A percentile compares a stretch with the other conserved stretches of the same genome.
Conservation (phyloP, 495 filamentous ascomycete species). For the Hyaloscypha bicolor region DNA sequence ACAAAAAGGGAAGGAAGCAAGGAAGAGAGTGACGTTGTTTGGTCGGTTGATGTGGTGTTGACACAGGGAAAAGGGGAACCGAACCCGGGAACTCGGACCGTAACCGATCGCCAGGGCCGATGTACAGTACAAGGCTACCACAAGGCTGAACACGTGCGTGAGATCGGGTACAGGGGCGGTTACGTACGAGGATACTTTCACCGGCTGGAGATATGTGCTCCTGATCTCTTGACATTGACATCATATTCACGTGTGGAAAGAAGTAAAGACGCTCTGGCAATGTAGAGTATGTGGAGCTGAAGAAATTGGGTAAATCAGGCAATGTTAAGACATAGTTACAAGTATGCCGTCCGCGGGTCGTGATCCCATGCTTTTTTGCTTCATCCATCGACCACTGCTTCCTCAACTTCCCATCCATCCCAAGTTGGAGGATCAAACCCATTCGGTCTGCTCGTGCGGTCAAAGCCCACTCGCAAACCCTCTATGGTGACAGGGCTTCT, state of each 20-base stretch:
- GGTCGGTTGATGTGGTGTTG: background rate
- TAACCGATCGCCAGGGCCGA: background rate
- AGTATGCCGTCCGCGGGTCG: background rate
- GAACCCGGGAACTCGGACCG: background rate
- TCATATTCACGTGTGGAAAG: too few relatives aligned
- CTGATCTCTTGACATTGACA: background rate
- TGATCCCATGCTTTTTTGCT: background rate
- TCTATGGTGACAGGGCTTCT: slow-evolving; percentile 53
- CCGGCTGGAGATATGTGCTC: background rate
- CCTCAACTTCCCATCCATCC: slow-evolving; percentile 39
- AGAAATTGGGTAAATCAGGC: background rate
- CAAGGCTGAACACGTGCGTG: background rate
- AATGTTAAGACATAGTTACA: background rate
- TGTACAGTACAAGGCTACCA: background rate
- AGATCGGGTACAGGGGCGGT: background rate
- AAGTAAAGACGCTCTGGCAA: too few relatives aligned
- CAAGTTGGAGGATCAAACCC: slow-evolving; percentile 56
- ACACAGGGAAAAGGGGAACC: background rate
- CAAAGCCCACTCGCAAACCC: slow-evolving; percentile 54
- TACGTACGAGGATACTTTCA: background rate
- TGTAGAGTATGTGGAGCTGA: background rate
- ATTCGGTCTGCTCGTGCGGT: slow-evolving; percentile 57
- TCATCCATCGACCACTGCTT: slow-evolving; percentile 30
- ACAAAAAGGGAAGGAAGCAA: background rate
- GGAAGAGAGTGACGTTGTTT: background rate